These are phyloP conservation scores for Elsinoe fawcettii DNA, from an alignment of 2,329 filamentous ascomycete species.

Conservation along the genomic window DNA sequence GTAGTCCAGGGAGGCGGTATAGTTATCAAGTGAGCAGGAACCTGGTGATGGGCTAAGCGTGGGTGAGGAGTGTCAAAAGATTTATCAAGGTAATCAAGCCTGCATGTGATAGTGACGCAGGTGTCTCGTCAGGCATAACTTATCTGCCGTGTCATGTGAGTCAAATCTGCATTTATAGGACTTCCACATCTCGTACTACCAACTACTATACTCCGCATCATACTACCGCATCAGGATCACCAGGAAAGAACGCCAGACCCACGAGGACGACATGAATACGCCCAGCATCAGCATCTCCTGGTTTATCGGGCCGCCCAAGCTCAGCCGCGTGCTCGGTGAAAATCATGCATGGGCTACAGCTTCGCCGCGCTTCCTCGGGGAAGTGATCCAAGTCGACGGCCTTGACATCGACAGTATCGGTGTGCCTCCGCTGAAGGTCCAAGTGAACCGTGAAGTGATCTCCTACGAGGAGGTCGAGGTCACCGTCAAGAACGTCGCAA, in stretches of 20 bases:
- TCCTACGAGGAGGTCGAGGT: background rate
- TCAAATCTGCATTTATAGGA: too few relatives aligned
- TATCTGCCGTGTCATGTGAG: too few relatives aligned
- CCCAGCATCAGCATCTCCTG: background rate
- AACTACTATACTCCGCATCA: background rate
- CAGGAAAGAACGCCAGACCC: background rate
- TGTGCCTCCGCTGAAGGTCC: background rate
- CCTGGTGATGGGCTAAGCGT: too few relatives aligned
- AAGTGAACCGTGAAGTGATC: background rate
- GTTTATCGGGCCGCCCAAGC: background rate
- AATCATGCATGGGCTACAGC: constrained; percentile 1
- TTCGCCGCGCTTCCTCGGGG: background rate
- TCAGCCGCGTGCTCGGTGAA: background rate
- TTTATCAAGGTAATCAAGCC: background rate
- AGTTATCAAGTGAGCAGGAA: too few relatives aligned
- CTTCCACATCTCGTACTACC: background rate
- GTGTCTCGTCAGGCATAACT: background rate
- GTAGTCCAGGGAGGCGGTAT: too few relatives aligned
- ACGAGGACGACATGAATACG: background rate
- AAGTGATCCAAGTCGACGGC: background rate
- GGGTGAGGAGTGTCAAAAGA: too few relatives aligned
- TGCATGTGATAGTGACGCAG: background rate
- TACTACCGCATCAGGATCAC: background rate
- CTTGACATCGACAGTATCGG: background rate
- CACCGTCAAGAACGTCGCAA: background rate